Evolutionary conservation across 805 yeast species (phyloP), one percentile per base, ranked within the genome.

Genomic region (Monosporozyma aerobia): DNA sequence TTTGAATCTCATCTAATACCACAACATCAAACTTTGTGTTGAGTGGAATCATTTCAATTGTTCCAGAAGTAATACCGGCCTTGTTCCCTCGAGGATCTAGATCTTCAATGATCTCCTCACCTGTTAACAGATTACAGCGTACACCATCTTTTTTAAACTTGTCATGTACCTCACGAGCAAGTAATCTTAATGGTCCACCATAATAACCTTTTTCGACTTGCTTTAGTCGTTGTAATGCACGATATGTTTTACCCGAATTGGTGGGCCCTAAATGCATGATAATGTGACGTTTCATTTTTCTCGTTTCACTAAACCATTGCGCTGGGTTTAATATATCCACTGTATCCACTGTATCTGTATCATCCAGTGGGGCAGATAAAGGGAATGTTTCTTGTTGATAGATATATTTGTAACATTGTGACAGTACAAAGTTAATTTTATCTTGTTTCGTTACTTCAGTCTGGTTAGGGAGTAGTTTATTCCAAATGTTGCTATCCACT

Each of bases 231-330:
- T 85, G 75, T 47, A 94, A 70, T 0, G 98, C 96, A 48, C 79
- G 77, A 63, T 87, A 87, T 0, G 98, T 94, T 63, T 94, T 94
- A 11, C 99, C 99, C 58, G 94, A 83, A 66, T 94, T 94, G 0
- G 99, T 94, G 1, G 99, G 99, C 0, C 99, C 99, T 10, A 94
- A 87, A 65, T 94, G 99, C 82, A 94, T 79, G n/a, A 85, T 77
- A 48, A 94, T 76, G 49, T 85, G 83, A 41, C 99, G 74, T 57
- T 81, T 82, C 72, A 89, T 73, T 56, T 81, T 79, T 41, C 98
- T 74, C 0, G 99, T 95, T 46, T 76, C 81, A 0, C 98, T 96
- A 61, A 76, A 94, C 90, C 95, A 86, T 57, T 82, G 82, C 9
- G 78, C 78, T 0, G 94, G 94, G 56, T 81, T 75, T 16, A 75